A percentile compares a stretch with the other conserved stretches of the same genome.
Conservation (phyloP, 2,329 filamentous ascomycete genomes). For the Grosmannia serpens region DNA sequence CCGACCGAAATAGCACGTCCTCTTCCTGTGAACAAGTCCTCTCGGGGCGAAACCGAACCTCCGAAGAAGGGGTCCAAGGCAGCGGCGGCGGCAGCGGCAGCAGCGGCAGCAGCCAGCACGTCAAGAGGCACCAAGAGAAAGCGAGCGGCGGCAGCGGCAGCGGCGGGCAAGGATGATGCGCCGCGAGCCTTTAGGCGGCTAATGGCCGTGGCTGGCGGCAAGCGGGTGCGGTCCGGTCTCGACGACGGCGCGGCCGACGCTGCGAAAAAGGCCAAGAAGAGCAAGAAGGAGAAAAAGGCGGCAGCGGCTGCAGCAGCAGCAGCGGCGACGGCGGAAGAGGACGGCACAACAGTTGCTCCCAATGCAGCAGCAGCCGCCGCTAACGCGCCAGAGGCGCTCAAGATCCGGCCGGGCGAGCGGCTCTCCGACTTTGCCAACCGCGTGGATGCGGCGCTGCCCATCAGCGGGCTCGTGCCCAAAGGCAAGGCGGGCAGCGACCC, state of each 20-base stretch:
- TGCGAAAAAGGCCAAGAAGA: constrained; percentile 20
- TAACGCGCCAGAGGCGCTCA: constrained; percentile 34
- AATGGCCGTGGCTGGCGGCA: constrained; percentile 62
- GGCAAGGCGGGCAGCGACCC: constrained; percentile 51
- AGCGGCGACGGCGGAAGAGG: not conserved
- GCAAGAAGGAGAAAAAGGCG: constrained; percentile 11
- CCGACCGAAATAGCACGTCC: constrained; percentile 36
- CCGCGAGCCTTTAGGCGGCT: constrained; percentile 79
- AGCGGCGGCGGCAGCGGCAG: constrained; percentile 15
- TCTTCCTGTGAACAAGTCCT: constrained; percentile 32
- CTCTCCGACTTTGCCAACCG: constrained; percentile 71
- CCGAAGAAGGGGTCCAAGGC: constrained; percentile 3
- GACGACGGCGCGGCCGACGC: constrained; percentile 49
- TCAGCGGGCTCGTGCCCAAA: constrained; percentile 58
- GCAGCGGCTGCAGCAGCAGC: constrained; percentile 8
- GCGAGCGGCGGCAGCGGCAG: constrained; percentile 24
- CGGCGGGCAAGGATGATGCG: constrained; percentile 51
- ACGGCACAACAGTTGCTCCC: not conserved
- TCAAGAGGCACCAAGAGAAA: constrained; percentile 34
- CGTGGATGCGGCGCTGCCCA: constrained; percentile 73
- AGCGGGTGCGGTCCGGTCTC: constrained; percentile 49
- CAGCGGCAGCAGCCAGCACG: constrained; percentile 3
- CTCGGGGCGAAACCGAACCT: constrained; percentile 7
- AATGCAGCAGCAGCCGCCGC: not conserved
- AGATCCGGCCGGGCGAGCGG: constrained; percentile 73